Evolutionary conservation across 805 yeast genomes (phyloP).

Genomic region (Zygotorulaspora chibaensis): DNA sequence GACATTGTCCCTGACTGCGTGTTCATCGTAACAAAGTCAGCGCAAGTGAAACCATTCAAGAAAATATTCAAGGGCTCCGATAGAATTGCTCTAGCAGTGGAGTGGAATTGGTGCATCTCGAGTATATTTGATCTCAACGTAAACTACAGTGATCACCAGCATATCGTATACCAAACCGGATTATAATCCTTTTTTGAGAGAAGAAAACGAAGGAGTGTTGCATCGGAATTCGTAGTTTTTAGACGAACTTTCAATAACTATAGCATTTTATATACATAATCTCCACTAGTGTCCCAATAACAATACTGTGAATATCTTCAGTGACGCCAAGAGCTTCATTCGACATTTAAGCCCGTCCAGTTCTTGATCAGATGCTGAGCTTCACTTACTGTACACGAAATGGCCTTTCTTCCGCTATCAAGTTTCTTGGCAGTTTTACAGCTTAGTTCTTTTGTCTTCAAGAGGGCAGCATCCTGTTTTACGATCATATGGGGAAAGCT

Average conservation of each 20-base stretch:
- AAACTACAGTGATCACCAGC: slow-evolving; percentile 3
- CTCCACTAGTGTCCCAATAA: neutral
- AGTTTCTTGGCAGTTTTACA: slow-evolving; percentile 1
- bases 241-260: neutral
- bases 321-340: slow-evolving; percentile 1
- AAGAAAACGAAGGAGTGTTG: neutral
- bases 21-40: slow-evolving; percentile 27
- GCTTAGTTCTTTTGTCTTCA: slow-evolving; percentile 7
- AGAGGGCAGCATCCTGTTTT: slow-evolving; percentile 23
- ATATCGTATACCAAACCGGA: slow-evolving; percentile 7
- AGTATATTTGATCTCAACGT: slow-evolving; percentile 26
- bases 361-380: slow-evolving; percentile 15
- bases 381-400: slow-evolving; percentile 1
- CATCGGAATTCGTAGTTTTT: neutral
- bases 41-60: slow-evolving; percentile 29
- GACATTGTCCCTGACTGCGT: slow-evolving; percentile 19
- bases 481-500: slow-evolving; percentile 25
- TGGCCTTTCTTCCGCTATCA: slow-evolving; percentile 1
- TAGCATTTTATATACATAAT: neutral
- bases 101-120: slow-evolving; percentile 36
- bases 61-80: slow-evolving; percentile 11
- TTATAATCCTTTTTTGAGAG: neutral
- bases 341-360: slow-evolving; percentile 26
- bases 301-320: neutral
- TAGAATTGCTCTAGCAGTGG: slow-evolving; percentile 22